Evolutionary conservation across 139 green algal genomes (phyloP).

Genomic region (Chlamydomonas asymmetrica): DNA sequence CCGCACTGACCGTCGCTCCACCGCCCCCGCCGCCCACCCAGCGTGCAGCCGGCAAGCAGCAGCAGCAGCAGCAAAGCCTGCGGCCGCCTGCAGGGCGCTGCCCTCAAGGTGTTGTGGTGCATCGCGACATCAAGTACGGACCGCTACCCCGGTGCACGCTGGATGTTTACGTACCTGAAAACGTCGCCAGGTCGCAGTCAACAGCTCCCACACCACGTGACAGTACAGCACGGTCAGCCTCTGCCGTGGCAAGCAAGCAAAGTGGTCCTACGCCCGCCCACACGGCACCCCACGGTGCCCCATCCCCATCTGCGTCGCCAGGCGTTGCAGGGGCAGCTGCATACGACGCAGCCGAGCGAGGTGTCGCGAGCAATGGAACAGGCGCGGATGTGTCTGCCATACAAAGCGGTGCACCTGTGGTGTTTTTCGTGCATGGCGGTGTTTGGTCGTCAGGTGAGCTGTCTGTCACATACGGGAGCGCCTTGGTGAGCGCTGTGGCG

Average conservation of each 20-base stretch:
- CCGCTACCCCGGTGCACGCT: slow-evolving; percentile 45
- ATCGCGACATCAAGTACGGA: slow-evolving; percentile 52
- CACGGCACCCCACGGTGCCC: not conserved
- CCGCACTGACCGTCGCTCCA: not conserved
- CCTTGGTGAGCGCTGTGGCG: no score
- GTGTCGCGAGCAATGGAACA: not conserved
- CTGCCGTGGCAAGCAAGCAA: no score
- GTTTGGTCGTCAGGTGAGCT: slow-evolving; percentile 68
- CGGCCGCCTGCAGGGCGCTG: not conserved
- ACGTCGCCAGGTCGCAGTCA: no score
- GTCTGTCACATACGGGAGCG: no score
- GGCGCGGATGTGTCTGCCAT: not conserved
- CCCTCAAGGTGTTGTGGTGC: slow-evolving; percentile 36
- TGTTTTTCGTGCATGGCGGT: slow-evolving; percentile 82
- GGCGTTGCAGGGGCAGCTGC: slow-evolving; percentile 4
- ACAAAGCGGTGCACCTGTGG: slow-evolving; percentile 51
- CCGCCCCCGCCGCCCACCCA: not conserved
- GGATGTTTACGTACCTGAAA: slow-evolving; percentile 70
- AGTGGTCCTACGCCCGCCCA: not conserved
- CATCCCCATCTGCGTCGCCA: not conserved
- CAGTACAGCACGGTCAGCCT: no score
- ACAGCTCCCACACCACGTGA: no score
- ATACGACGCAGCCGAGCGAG: not conserved
- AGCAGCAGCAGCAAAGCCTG: slow-evolving; percentile 11
- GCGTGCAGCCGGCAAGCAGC: not conserved